Base-by-base conservation (phyloP, 73 alveolate species). In the Paraurostyla sp. region DNA sequence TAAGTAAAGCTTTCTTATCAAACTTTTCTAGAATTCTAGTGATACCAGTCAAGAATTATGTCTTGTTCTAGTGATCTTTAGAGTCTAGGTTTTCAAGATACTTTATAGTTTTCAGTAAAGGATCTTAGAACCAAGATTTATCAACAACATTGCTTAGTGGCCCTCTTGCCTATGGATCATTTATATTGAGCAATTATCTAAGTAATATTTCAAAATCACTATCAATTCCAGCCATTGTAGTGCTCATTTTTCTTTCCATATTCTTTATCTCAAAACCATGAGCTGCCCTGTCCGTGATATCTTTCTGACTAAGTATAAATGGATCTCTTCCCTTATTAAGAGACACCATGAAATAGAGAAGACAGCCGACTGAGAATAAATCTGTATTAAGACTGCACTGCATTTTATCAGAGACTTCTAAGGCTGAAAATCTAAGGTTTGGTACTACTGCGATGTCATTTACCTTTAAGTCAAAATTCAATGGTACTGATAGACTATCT, bases 71-170 rank as follows among this genome's bases (percentile, higher is more conserved):
- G 48, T 92, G 93, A 32, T 97, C 98, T 81, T 92, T 97, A 0
- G 92, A 92, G 69, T 95, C 96, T 76, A 97, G 73, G 57, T 91
- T 92, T 90, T 95, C 98, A 13, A 97, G 62, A 80, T 93, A 97
- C 71, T 93, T 95, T 6, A 96, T 82, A 9, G 98, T 91, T 81
- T 94, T 96, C 65, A 96, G 82, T 40, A 90, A 80, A 35, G 98
- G 99, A 73, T 95, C 98, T 91, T 96, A 92, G 89, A 96, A 93
- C 94, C 97, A 92, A 9, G 85, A 85, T 49, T 89, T 85, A 23
- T 92, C 96, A 15, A 91, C 95, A 33, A 95, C 58, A 49, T 89
- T 94, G 80, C 92, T 90, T 18, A 97, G 83, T 3, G 92, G 62
- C 29, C 97, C 95, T 71, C 99, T 88, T 16, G 43, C 38, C 62